Base-by-base conservation (phyloP, 176 grass and related monocot genomes). In the Microstegium vimineum region DNA sequence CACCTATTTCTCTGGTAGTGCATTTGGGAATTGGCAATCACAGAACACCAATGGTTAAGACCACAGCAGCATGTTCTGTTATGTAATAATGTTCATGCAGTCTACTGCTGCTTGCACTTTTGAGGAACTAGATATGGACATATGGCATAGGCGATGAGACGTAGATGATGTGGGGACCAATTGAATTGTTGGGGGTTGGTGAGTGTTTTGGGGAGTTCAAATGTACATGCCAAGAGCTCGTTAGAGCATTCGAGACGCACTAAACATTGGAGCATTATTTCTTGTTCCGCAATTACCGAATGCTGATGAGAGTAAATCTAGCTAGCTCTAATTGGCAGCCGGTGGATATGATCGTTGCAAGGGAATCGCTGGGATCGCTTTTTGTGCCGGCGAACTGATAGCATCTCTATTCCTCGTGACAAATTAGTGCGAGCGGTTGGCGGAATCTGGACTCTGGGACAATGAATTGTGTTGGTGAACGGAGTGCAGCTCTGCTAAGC, bases 401-500 rank as follows among this genome's bases (percentile, higher is more conserved):
- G 31, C 49, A 40, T 18, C 35, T 49, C 16, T 8, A 22, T 52
- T 36, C 52, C 62, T 37, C 42, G 25, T 31, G 38, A 3, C 40
- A 62, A 33, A 65, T 30, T 45, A 43, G n/a, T n/a, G n/a, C n/a
- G n/a, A n/a, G n/a, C 4, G 52, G 68, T 84, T 84, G 56, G 30
- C n/a, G n/a, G 80, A 73, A 78, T 83, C 66, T 81, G 59, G 80
- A 83, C 66, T 78, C 27, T 12, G 25, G 52, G 35, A 4, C 20
- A 42, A 35, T 3, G 6, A 2, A 12, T 49, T 23, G 37, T 42
- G 28, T 42, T 32, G 43, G 26, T 31, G 59, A 52, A 66, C 12
- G 62, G 26, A 70, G 40, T 52, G 76, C 82, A 76, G 7, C 28
- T 35, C 6, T 25, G 67, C 73, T 87, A 88, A 73, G 75, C 59